Base-by-base conservation (phyloP, 352 stramenopile genomes). In the Saprolegnia parasitica region DNA sequence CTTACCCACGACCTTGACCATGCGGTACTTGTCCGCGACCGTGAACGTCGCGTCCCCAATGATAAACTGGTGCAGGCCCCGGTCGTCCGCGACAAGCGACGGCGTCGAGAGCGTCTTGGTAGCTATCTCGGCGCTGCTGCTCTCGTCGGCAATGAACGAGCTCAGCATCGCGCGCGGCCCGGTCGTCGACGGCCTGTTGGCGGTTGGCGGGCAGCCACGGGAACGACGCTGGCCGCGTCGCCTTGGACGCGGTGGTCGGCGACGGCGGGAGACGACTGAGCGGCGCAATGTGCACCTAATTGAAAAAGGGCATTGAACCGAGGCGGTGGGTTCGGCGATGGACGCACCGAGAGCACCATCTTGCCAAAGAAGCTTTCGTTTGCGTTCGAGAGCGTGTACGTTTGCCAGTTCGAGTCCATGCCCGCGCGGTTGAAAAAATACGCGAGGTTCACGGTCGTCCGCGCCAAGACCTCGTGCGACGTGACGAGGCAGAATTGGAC, bases 11-110 rank as follows among this genome's bases (percentile, higher is more conserved):
- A 95, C 90, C 70, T 93, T 95, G 35, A 68, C 87, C 87, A 95
- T 95, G 24, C 87, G 87, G 67, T 95, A 95, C 65, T 93, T 93
- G 57, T 95, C 84, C 1, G 85, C 80, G 20, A 95, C 68, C 61
- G 92, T 84, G 71, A 91, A 95, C n/a, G 85, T 86, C 60, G 92
- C 83, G 47, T 86, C 85, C 54, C 88, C 92, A 71, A 95, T 95
- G 26, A 95, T 81, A 72, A 95, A 93, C 76, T 95, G 85, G 67
- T 95, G 87, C 83, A 95, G 91, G n/a, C 89, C 73, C 21, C 90
- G 56, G n/a, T 71, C 54, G 2, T 46, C 61, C 68, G 66, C 29
- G 75, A 68, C 4, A 60, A 73, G 32, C 32, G 50, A 55, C 21
- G 76, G 60, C 20, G 72, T 60, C 32, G 63, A 70, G n/a, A 77